Evolutionary conservation across 805 yeast species (phyloP), one percentile per base, ranked within the genome.

Genomic region (Candida nitratophila): DNA sequence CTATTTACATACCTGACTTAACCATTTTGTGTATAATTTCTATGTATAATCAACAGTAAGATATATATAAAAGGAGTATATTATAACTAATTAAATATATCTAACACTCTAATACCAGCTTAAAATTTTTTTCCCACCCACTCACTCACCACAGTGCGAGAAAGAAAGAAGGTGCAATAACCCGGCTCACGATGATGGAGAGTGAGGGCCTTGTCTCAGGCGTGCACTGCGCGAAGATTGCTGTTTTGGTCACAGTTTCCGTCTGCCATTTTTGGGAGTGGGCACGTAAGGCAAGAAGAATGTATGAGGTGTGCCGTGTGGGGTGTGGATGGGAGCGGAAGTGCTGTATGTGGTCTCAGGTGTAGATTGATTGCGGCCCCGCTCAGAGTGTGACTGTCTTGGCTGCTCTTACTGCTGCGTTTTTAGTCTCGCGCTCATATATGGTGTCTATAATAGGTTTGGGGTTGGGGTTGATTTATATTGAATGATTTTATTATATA

Each of bases 1-100:
- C n/a, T 26, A 12, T 19, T n/a, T 46, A 77, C 83, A 71, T 77
- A 77, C 83, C 83, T 65, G 82, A 74, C 69, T 71, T 77, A 74
- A 79, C 82, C 83, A 78, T 78, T 70, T 59, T 57, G 54, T 50
- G 41, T 50, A 40, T 51, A 47, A 8, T 47, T 29, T 44, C 41
- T 42, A 38, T 36, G 39, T 36, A 15, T 24, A 24, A 24, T 24
- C 27, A 24, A 24, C 10, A 7, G 27, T 7, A 24, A 24, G 27
- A 24, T 24, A 24, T 24, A 24, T 24, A 24, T 24, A 24, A 24
- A 24, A 24, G 6, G 10, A 10, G 6, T 24, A 24, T 24, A 24
- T 24, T 7, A 24, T 24, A 7, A 24, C 6, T 24, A 24, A 24
- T 24, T 7, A 24, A 7, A 24, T 24, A 24, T 24, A 24, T 6